A percentile compares a stretch with the other conserved stretches of the same genome.
These are phyloP conservation scores for Cytospora piceicola DNA, from an alignment of 2,329 filamentous ascomycete genomes.

Conservation along the genomic window DNA sequence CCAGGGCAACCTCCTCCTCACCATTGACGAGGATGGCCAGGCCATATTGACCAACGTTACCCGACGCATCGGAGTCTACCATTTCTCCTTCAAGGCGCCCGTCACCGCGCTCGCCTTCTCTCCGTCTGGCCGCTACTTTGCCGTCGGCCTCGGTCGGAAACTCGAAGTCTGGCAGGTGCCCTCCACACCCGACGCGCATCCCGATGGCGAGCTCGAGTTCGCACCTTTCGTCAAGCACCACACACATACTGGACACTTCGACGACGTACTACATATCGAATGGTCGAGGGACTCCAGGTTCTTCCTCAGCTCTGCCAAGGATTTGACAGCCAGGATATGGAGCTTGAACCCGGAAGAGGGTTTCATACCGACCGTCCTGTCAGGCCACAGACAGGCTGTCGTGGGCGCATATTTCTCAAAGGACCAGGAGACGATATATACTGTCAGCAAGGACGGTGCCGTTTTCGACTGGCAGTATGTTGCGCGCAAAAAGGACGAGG, in stretches of 20 bases:
- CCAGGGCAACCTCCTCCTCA: constrained; percentile 87
- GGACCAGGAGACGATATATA: constrained; percentile 94
- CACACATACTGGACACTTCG: constrained; percentile 86
- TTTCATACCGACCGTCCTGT: constrained; percentile 86
- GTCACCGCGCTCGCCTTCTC: constrained; percentile 88
- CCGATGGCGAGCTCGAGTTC: constrained; percentile 85
- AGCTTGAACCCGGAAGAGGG: constrained; percentile 85
- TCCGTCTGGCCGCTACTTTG: constrained; percentile 88
- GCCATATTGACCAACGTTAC: constrained; percentile 91
- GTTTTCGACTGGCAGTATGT: constrained; percentile 92
- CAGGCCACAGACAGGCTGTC: constrained; percentile 88
- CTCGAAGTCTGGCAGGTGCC: constrained; percentile 97
- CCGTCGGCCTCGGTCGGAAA: constrained; percentile 81
- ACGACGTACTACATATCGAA: constrained; percentile 81
- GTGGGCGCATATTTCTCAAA: constrained; percentile 96
- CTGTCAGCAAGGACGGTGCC: constrained; percentile 95
- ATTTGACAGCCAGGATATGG: constrained; percentile 93
- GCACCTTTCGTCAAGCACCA: constrained; percentile 91
- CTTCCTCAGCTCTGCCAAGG: constrained; percentile 89
- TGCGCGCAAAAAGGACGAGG: constrained; percentile 61
- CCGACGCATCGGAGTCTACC: constrained; percentile 83
- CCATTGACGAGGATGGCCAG: constrained; percentile 91
- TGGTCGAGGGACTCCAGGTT: constrained; percentile 98
- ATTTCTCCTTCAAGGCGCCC: constrained; percentile 90
- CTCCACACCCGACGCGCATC: constrained; percentile 79